These are phyloP conservation scores for Blastobotrys proliferans DNA, from an alignment of 1,139 yeast genomes.

Conservation along the genomic window DNA sequence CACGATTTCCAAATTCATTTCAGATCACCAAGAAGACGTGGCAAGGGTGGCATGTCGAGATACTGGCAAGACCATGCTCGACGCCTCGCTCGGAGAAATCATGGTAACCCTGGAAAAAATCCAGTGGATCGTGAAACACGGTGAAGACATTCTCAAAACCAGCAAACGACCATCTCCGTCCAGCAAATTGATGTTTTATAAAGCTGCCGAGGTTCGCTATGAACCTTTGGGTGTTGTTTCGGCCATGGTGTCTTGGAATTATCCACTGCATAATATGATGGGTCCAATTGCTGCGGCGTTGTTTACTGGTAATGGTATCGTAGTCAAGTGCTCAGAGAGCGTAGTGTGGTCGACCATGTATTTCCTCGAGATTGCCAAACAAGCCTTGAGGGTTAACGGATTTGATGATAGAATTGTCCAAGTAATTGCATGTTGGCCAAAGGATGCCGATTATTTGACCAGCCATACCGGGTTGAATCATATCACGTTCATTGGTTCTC, in stretches of 20 bases:
- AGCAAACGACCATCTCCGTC: slow-evolving; percentile 85
- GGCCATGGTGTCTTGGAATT: slow-evolving; percentile 94
- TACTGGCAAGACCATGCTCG: slow-evolving; percentile 91
- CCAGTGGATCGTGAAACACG: slow-evolving; percentile 83
- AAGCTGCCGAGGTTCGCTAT: slow-evolving; percentile 87
- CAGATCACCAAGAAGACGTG: slow-evolving; percentile 78
- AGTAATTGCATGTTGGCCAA: slow-evolving; percentile 69
- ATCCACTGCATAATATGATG: slow-evolving; percentile 82
- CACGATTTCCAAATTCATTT: slow-evolving; percentile 66
- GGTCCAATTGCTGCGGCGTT: slow-evolving; percentile 89
- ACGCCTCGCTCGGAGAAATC: slow-evolving; percentile 90
- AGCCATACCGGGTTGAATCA: slow-evolving; percentile 79
- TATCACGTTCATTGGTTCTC: slow-evolving; percentile 92
- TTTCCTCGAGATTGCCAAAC: slow-evolving; percentile 64
- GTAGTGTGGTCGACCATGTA: slow-evolving; percentile 92
- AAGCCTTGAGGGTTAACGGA: slow-evolving; percentile 68
- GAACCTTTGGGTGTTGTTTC: slow-evolving; percentile 87
- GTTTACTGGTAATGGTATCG: slow-evolving; percentile 86
- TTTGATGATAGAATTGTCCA: slow-evolving; percentile 81
- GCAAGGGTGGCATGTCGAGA: slow-evolving; percentile 94
- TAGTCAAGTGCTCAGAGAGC: slow-evolving; percentile 90
- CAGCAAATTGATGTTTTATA: slow-evolving; percentile 73
- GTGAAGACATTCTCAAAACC: slow-evolving; percentile 65
- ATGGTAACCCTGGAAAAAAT: slow-evolving; percentile 90
- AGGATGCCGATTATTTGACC: slow-evolving; percentile 80